Percentiles rank a stretch among this genome's conserved stretches.
Evolutionary conservation across 805 yeast species (phyloP).

Genomic region (Sungouiozyma intestinalis): DNA sequence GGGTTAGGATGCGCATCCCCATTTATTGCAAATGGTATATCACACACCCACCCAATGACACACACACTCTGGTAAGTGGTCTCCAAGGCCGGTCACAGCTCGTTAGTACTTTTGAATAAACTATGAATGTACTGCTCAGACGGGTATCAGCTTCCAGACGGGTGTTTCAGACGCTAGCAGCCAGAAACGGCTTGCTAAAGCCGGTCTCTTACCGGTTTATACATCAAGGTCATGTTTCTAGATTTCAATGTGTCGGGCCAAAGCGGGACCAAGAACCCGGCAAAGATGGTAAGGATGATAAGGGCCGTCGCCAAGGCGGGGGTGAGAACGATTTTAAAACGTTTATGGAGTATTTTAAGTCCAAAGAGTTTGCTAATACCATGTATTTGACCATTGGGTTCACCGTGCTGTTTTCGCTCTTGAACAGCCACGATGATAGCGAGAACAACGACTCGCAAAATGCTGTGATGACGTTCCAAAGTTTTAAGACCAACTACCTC

Average conservation of each 20-base stretch:
- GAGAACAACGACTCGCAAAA: slow-evolving; percentile 3
- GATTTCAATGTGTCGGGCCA: not conserved
- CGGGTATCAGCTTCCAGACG: not conserved
- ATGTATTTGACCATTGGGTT: slow-evolving; percentile 32
- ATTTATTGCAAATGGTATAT: too few species aligned
- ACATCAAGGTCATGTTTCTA: not conserved
- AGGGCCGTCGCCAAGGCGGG: slow-evolving; percentile 5
- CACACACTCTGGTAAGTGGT: too few species aligned
- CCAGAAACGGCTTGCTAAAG: not conserved
- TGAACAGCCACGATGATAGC: slow-evolving; percentile 22
- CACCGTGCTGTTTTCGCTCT: slow-evolving; percentile 29
- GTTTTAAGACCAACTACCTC: slow-evolving; percentile 68
- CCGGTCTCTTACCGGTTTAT: not conserved
- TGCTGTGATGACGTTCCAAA: slow-evolving; percentile 54
- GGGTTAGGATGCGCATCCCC: not conserved
- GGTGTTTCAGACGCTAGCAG: not conserved
- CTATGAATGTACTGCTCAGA: not conserved
- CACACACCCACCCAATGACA: too few species aligned
- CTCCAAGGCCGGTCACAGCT: too few species aligned
- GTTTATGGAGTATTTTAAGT: slow-evolving; percentile 30
- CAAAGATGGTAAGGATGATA: slow-evolving; percentile 1
- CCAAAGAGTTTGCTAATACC: slow-evolving; percentile 34
- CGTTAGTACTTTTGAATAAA: too few species aligned
- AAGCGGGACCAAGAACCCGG: not conserved
- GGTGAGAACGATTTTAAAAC: slow-evolving; percentile 20